These are phyloP conservation scores for Neoscytalidium dimidiatum DNA, from an alignment of 2,329 filamentous ascomycete genomes.

Conservation along the genomic window DNA sequence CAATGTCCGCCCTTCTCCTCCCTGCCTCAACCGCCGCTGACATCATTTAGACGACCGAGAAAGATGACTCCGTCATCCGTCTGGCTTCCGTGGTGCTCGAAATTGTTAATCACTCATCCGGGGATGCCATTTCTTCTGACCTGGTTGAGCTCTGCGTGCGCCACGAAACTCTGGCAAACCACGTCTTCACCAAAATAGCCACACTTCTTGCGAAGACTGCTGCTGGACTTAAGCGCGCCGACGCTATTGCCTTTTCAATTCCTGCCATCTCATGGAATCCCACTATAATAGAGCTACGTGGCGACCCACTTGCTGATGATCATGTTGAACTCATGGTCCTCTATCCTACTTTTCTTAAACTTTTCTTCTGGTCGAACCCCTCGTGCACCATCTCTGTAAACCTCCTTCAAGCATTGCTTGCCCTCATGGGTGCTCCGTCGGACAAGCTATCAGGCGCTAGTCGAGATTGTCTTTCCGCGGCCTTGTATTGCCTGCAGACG, in stretches of 20 bases:
- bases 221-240: not conserved
- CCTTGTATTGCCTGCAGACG: slow-evolving; percentile 1
- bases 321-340: not conserved
- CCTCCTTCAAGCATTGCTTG: slow-evolving; percentile 12
- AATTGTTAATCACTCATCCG: slow-evolving; percentile 1
- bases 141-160: slow-evolving; percentile 2
- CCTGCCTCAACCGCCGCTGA: not conserved
- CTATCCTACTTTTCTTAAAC: slow-evolving; percentile 32
- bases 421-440: slow-evolving; percentile 5
- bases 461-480: slow-evolving; percentile 7
- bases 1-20: slow-evolving; percentile 8
- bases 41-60: not conserved
- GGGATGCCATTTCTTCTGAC: not conserved
- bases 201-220: not conserved
- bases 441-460: slow-evolving; percentile 6
- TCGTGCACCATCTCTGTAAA: not conserved
- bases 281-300: no score
- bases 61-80: slow-evolving; percentile 19
- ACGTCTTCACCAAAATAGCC: not conserved
- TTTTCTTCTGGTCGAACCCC: slow-evolving; percentile 31
- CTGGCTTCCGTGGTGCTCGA: slow-evolving; percentile 7
- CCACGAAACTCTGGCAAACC: slow-evolving; percentile 16
- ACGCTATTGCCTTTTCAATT: not conserved
- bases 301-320: not conserved
- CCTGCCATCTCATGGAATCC: slow-evolving; percentile 1